Evolutionary conservation across 2,329 filamentous ascomycete genomes (phyloP).

Genomic region (Arachnomyces sp.): DNA sequence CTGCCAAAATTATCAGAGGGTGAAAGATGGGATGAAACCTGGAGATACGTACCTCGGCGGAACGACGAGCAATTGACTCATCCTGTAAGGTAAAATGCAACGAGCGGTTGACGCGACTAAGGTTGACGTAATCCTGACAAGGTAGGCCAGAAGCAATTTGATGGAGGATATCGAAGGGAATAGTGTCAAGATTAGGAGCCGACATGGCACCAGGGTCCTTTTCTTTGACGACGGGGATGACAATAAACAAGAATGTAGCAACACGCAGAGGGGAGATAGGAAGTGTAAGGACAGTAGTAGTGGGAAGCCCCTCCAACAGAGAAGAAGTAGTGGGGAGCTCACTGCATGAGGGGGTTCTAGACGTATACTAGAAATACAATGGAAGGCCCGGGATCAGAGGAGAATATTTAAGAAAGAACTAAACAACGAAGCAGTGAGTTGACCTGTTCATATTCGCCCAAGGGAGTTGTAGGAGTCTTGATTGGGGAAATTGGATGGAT

Average conservation of each 20-base stretch:
- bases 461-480: too few relatives aligned
- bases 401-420: too few relatives aligned
- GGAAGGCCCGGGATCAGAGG: too few relatives aligned
- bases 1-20: slow-evolving; percentile 23
- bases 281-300: too few relatives aligned
- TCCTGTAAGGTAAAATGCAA: slow-evolving; percentile 46
- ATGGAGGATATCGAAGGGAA: slow-evolving; percentile 60
- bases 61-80: slow-evolving; percentile 49
- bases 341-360: too few relatives aligned
- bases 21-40: background rate
- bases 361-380: too few relatives aligned
- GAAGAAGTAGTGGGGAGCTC: too few relatives aligned
- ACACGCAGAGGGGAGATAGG: too few relatives aligned
- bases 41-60: slow-evolving; percentile 45
- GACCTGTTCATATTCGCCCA: too few relatives aligned
- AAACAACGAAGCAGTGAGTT: too few relatives aligned
- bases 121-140: slow-evolving; percentile 50
- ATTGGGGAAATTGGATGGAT: too few relatives aligned
- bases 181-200: slow-evolving; percentile 27
- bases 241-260: background rate
- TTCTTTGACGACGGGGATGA: background rate
- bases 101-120: slow-evolving; percentile 46
- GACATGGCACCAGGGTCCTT: background rate
- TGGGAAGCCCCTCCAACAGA: too few relatives aligned
- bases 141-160: slow-evolving; percentile 48